Evolutionary conservation across 352 stramenopile genomes (phyloP).

Genomic region (Vaucheria bursata): DNA sequence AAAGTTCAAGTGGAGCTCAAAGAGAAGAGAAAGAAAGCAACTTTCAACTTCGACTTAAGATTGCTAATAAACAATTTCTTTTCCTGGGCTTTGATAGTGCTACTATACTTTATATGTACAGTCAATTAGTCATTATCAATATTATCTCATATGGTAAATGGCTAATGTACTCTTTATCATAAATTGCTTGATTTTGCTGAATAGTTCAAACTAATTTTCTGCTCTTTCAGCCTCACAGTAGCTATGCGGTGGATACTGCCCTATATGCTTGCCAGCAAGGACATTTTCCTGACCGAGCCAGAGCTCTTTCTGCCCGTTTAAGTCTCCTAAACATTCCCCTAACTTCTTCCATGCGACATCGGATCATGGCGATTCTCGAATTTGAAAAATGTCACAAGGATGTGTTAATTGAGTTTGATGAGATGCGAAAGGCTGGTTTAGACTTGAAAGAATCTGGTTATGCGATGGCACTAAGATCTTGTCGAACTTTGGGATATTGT

Average conservation of each 20-base stretch:
- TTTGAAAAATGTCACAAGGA: background rate
- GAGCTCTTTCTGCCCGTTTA: background rate
- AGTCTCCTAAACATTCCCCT: background rate
- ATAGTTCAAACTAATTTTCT: too few species aligned
- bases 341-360: background rate
- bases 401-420: background rate
- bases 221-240: background rate
- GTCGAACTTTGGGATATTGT: background rate
- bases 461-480: background rate
- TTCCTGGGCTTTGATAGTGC: too few species aligned
- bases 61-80: too few species aligned
- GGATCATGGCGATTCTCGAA: background rate
- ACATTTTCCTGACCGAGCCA: background rate
- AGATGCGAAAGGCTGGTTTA: background rate
- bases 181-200: too few species aligned
- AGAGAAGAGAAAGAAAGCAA: too few species aligned
- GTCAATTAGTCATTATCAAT: too few species aligned
- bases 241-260: background rate
- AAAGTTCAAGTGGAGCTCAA: too few species aligned
- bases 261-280: conserved; percentile 5
- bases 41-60: too few species aligned
- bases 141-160: too few species aligned
- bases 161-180: too few species aligned
- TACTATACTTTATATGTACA: too few species aligned
- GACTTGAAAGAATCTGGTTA: background rate